These are phyloP conservation scores for Cephalotrichum gorgonifer DNA, from an alignment of 2,329 filamentous ascomycete genomes.

Conservation along the genomic window DNA sequence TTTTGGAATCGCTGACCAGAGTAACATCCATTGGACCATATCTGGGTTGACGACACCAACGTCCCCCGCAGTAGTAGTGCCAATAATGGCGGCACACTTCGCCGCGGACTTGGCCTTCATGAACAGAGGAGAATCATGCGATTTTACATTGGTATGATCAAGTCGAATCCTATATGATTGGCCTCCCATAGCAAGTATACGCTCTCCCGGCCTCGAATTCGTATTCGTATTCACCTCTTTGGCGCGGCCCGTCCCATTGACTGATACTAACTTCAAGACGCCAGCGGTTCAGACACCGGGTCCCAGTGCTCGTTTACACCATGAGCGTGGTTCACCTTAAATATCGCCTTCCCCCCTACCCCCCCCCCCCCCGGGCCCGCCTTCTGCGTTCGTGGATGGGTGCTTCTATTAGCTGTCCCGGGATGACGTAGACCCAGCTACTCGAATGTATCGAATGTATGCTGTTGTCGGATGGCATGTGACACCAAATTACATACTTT, in stretches of 20 bases:
- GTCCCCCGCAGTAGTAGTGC: neutral
- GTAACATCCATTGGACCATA: constrained; percentile 4
- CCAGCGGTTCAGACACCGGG: too few relatives aligned
- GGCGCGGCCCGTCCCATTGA: neutral
- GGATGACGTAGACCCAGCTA: too few relatives aligned
- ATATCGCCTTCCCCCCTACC: too few relatives aligned
- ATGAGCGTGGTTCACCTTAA: too few relatives aligned
- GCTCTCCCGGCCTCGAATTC: neutral
- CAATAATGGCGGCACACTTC: neutral
- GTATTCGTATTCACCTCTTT: neutral
- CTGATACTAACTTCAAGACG: too few relatives aligned
- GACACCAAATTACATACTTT: too few relatives aligned
- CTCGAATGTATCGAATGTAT: too few relatives aligned
- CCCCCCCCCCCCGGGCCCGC: too few relatives aligned
- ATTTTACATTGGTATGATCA: neutral
- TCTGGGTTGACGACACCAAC: neutral
- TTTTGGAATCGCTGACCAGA: neutral
- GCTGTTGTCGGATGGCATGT: too few relatives aligned
- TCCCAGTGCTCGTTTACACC: too few relatives aligned
- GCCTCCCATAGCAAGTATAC: neutral
- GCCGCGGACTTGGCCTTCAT: neutral
- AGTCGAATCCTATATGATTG: neutral
- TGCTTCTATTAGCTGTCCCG: too few relatives aligned
- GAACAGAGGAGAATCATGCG: neutral
- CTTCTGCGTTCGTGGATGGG: too few relatives aligned